Evolutionary conservation across 805 yeast genomes (phyloP).

Genomic region (Hanseniaspora occidentalis): DNA sequence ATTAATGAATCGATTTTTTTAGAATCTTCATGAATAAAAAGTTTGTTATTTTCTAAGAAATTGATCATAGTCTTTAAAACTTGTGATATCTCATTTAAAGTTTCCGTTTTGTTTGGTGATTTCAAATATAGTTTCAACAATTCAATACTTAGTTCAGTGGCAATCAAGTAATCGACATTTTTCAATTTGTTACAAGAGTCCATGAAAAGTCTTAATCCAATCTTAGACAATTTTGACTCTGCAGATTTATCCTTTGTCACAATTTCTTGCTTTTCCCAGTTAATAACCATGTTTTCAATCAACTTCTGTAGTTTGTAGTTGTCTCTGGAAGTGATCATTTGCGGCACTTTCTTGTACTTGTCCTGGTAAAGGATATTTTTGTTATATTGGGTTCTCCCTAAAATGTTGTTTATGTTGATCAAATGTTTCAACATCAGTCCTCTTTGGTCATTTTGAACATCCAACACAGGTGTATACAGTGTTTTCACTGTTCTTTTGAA

Average conservation of each 20-base stretch:
- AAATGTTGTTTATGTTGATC: slow-evolving; percentile 11
- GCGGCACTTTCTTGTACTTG: slow-evolving; percentile 15
- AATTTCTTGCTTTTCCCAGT: slow-evolving; percentile 1
- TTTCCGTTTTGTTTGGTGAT: slow-evolving; percentile 10
- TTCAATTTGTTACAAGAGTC: slow-evolving; percentile 7
- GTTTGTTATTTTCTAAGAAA: slow-evolving; percentile 10
- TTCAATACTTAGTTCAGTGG: slow-evolving; percentile 11
- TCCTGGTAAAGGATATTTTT: slow-evolving; percentile 14
- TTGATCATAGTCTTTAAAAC: slow-evolving; percentile 10
- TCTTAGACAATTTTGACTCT: slow-evolving; percentile 12
- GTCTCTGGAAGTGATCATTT: slow-evolving; percentile 14
- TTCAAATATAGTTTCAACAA: slow-evolving; percentile 12
- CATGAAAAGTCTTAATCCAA: slow-evolving; percentile 18
- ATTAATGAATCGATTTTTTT: neutral
- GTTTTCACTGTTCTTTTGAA: slow-evolving; percentile 14
- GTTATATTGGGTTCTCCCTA: slow-evolving; percentile 14
- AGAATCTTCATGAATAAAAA: slow-evolving; percentile 4
- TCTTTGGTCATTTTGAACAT: slow-evolving; percentile 9
- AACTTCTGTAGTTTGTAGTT: slow-evolving; percentile 2
- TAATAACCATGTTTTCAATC: neutral
- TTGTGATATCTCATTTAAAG: slow-evolving; percentile 9
- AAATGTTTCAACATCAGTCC: slow-evolving; percentile 12
- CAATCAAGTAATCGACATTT: slow-evolving; percentile 12
- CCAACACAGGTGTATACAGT: slow-evolving; percentile 16
- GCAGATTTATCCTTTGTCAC: slow-evolving; percentile 3